phyloP scores from a whole-genome alignment of 2,329 filamentous ascomycete species.

The Claviceps africana region DNA sequence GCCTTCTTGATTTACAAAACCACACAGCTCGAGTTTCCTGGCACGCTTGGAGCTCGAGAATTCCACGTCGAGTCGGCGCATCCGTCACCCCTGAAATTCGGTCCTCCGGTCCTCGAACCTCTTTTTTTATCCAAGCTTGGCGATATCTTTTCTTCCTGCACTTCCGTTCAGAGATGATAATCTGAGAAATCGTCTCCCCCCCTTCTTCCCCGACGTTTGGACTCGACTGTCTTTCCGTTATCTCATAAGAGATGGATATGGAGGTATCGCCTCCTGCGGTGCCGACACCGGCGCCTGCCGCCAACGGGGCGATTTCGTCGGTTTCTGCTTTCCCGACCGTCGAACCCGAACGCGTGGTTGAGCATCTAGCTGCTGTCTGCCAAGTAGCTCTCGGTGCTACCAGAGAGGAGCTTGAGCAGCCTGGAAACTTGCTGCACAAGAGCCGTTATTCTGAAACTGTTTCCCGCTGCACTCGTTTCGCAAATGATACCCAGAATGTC shows the following conservation, averaged over 20 bases:
- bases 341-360: slow-evolving; percentile 55
- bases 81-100: not conserved
- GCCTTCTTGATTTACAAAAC: not conserved
- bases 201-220: not conserved
- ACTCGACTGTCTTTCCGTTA: not conserved
- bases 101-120: not conserved
- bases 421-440: slow-evolving; percentile 71
- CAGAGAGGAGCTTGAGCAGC: slow-evolving; percentile 62
- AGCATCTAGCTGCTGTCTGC: slow-evolving; percentile 58
- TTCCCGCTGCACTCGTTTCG: slow-evolving; percentile 78
- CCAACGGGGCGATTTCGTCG: slow-evolving; percentile 21
- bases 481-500: slow-evolving; percentile 71
- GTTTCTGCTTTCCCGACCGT: slow-evolving; percentile 38
- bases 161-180: not conserved
- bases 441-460: slow-evolving; percentile 63
- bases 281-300: slow-evolving; percentile 29
- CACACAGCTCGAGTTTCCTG: not conserved
- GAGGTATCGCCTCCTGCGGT: slow-evolving; percentile 36
- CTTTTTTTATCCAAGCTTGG: not conserved
- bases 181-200: not conserved
- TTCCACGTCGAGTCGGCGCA: not conserved
- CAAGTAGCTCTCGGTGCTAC: slow-evolving; percentile 62
- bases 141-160: not conserved
- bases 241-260: slow-evolving; percentile 25
- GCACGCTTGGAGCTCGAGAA: not conserved